These are phyloP conservation scores for Agrostemma githago DNA, from an alignment of 148 eudicot species.

Conservation along the genomic window DNA sequence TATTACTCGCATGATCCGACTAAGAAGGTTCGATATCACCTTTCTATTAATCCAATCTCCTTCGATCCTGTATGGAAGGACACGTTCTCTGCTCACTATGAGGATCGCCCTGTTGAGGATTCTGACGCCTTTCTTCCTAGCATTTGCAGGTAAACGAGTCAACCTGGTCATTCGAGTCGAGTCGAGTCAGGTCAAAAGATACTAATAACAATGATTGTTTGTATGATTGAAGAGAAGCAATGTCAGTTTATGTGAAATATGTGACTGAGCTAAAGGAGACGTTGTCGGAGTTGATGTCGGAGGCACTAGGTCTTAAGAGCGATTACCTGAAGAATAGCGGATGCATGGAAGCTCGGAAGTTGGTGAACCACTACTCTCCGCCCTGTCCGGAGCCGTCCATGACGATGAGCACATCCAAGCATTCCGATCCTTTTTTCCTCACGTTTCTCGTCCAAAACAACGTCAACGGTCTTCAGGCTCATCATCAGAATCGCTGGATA, in stretches of 20 bases:
- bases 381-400: conserved; percentile 7
- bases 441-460: neutral
- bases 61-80: conserved; percentile 4
- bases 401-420: conserved; percentile 6
- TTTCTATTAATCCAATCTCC: neutral
- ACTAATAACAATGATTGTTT: too few relatives aligned
- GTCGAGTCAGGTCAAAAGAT: too few relatives aligned
- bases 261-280: neutral
- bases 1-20: conserved; percentile 1
- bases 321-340: neutral
- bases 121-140: neutral
- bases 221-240: neutral
- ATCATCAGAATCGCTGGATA: neutral
- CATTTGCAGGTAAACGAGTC: neutral
- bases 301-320: neutral
- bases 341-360: neutral
- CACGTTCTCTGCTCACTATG: neutral
- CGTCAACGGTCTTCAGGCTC: neutral
- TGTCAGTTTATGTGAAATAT: neutral
- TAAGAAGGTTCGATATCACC: neutral
- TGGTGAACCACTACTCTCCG: conserved; percentile 3
- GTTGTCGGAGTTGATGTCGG: neutral
- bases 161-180: too few relatives aligned
- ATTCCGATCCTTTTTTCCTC: neutral
- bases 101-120: neutral